Evolutionary conservation across 73 alveolate genomes (phyloP).

Genomic region (Blepharisma japonicum): DNA sequence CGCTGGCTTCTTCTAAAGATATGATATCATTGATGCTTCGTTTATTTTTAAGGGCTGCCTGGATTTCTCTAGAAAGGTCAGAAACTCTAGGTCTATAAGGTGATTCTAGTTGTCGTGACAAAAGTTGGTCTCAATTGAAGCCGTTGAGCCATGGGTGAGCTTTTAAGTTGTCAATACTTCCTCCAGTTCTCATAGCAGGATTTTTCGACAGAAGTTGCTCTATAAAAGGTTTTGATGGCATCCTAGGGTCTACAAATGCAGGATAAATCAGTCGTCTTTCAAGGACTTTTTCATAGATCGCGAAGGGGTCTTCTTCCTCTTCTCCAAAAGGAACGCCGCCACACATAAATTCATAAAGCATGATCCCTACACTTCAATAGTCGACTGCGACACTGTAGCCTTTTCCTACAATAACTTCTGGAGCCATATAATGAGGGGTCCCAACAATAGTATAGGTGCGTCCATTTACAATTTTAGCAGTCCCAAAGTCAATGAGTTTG

Average conservation of each 20-base stretch:
- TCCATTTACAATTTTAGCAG: slow-evolving; percentile 52
- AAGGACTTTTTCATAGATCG: slow-evolving; percentile 12
- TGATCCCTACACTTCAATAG: slow-evolving; percentile 50
- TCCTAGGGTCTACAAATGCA: not conserved
- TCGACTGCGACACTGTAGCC: slow-evolving; percentile 56
- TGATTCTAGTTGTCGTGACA: not conserved
- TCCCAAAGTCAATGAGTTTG: slow-evolving; percentile 79
- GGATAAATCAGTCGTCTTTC: not conserved
- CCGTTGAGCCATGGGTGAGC: not conserved
- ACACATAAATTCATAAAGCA: slow-evolving; percentile 50
- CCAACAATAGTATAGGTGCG: slow-evolving; percentile 54
- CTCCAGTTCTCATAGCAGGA: slow-evolving; percentile 22
- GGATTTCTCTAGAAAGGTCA: slow-evolving; percentile 1
- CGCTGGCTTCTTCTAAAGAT: slow-evolving; percentile 13
- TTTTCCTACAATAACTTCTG: slow-evolving; percentile 57
- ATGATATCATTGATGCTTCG: not conserved
- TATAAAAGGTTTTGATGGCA: slow-evolving; percentile 21
- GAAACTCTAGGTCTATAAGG: slow-evolving; percentile 13
- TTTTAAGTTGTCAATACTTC: not conserved
- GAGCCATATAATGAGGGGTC: slow-evolving; percentile 70
- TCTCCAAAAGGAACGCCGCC: slow-evolving; percentile 37
- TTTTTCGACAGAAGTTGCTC: slow-evolving; percentile 3
- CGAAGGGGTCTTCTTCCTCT: slow-evolving; percentile 25
- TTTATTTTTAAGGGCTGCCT: not conserved
- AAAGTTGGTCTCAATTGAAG: not conserved